Evolutionary conservation across 31 red algal species (phyloP).

Genomic region (Asparagopsis taxiformis): DNA sequence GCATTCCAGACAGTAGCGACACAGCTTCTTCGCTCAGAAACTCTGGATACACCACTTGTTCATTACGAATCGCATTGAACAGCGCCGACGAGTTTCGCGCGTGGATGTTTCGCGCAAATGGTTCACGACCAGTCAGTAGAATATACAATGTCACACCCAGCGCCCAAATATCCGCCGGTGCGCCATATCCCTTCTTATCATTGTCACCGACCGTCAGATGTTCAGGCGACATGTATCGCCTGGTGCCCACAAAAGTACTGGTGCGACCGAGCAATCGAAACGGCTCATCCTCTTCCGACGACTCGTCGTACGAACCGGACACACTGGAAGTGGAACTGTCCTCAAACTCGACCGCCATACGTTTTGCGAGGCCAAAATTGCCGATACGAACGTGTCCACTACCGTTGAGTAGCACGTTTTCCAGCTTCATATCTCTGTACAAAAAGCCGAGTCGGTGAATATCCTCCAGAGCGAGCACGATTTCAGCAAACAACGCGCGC

Average conservation of each 20-base stretch:
- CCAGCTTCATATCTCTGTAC: slow-evolving; percentile 69
- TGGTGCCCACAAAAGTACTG: slow-evolving; percentile 65
- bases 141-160: slow-evolving; percentile 69
- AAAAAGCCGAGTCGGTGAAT: slow-evolving; percentile 56
- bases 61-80: slow-evolving; percentile 20
- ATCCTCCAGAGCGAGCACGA: slow-evolving; percentile 64
- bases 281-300: not conserved
- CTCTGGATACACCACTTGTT: slow-evolving; percentile 15
- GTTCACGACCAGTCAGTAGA: slow-evolving; percentile 28
- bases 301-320: slow-evolving; percentile 16
- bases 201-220: slow-evolving; percentile 24
- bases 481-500: slow-evolving; percentile 44
- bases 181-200: slow-evolving; percentile 36
- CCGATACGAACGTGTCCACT: slow-evolving; percentile 40
- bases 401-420: slow-evolving; percentile 47
- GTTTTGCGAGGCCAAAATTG: slow-evolving; percentile 66
- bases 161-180: slow-evolving; percentile 62
- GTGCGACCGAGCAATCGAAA: slow-evolving; percentile 12
- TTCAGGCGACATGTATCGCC: slow-evolving; percentile 70
- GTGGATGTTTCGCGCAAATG: slow-evolving; percentile 14
- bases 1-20: slow-evolving; percentile 39
- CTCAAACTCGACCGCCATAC: slow-evolving; percentile 1
- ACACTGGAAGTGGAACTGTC: slow-evolving; percentile 23
- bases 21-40: slow-evolving; percentile 2
- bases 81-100: slow-evolving; percentile 26